Evolutionary conservation across 768 basidiomycete species (phyloP), one percentile per base, ranked within the genome.

Genomic region (Galerina marginata): DNA sequence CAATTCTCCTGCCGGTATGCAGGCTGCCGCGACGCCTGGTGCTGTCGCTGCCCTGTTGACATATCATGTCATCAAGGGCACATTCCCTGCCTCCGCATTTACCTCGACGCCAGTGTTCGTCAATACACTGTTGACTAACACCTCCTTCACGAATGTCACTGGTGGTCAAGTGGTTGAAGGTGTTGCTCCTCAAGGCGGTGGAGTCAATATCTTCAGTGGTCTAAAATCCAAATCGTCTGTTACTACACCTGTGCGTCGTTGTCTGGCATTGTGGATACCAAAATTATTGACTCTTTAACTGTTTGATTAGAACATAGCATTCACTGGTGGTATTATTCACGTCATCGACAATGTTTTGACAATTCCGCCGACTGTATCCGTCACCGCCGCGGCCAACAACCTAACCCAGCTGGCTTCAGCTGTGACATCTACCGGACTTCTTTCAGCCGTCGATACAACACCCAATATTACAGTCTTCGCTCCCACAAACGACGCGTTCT

Each of bases 401-500:
- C 58, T 59, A 6, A 52, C 58, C 9, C 33, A 43, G 36, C 58
- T 59, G 9, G 16, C 58, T 16, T 52, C 58, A 11, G 50, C 58
- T 7, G 40, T 59, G 12, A 44, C 9, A 9, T 44, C 33, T 12
- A 43, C 58, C 29, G 50, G 50, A 16, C 37, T 59, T 2, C 42
- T 51, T 23, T 25, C 43, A 20, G 16, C 58, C 20, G 6, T 59
- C n/a, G 51, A 59, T 9, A 52, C 25, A 20, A 46, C 50, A 10
- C 58, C 58, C 16, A 59, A 59, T 6, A 53, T 59, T 29, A 59
- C 58, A 6, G 58, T 59, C 29, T 59, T 59, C 37, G 58, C 58
- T 2, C 58, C 58, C 9, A 59, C 58, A 16, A 44, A 59, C 43
- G 40, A 42, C 9, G 58, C 58, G 6, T 59, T 59, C 20, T 9